Conservation (phyloP, 2,329 filamentous ascomycete genomes). For the Fusarium kyushuense region DNA sequence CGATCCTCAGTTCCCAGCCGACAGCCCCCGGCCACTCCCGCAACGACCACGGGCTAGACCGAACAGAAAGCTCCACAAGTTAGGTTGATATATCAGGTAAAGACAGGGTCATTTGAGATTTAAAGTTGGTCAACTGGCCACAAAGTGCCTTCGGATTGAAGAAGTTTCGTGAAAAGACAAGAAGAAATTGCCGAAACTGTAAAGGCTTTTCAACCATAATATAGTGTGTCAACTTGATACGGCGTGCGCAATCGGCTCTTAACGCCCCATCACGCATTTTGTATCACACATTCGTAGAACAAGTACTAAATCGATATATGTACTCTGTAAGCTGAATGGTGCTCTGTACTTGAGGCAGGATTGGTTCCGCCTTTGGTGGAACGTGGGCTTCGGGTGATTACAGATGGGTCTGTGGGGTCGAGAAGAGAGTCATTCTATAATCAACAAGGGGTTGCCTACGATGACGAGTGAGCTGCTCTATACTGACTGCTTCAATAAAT, state of each 20-base stretch:
- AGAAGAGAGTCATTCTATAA: slow-evolving; percentile 26
- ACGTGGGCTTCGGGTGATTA: slow-evolving; percentile 39
- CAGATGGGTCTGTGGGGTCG: slow-evolving; percentile 38
- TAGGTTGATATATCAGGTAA: slow-evolving; percentile 5
- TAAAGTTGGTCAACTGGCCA: slow-evolving; percentile 20
- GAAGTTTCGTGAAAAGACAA: background rate
- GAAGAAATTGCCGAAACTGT: background rate
- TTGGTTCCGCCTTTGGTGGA: slow-evolving; percentile 41
- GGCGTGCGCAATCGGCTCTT: background rate
- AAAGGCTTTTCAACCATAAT: background rate
- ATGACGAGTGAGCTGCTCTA: background rate
- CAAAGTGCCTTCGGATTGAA: slow-evolving; percentile 9
- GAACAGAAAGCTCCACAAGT: slow-evolving; percentile 41
- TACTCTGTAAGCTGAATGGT: slow-evolving; percentile 10
- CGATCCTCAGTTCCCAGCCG: slow-evolving; percentile 39
- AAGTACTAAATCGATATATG: background rate
- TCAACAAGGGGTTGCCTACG: slow-evolving; percentile 7
- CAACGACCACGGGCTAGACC: slow-evolving; percentile 38
- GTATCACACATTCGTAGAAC: background rate
- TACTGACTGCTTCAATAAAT: background rate
- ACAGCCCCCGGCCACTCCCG: slow-evolving; percentile 37
- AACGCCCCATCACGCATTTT: too few species aligned
- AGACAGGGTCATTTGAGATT: slow-evolving; percentile 18
- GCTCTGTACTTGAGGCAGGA: slow-evolving; percentile 33
- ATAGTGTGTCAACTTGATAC: background rate